These are phyloP conservation scores for Stagonosporopsis cucurbitacearum DNA, from an alignment of 2,329 filamentous ascomycete species.

Conservation along the genomic window DNA sequence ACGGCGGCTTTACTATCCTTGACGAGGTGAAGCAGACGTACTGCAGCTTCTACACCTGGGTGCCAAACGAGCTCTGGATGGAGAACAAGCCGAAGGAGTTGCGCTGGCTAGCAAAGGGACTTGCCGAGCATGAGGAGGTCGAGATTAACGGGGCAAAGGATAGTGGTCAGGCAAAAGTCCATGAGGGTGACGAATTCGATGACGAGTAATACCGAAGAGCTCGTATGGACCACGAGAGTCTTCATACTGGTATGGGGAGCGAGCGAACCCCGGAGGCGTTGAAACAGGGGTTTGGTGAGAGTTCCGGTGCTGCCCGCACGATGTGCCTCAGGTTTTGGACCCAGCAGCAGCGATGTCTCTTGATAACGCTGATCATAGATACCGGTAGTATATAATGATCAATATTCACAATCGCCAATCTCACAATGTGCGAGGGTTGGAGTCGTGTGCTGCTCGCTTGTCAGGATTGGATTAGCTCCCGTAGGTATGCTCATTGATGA, in stretches of 20 bases:
- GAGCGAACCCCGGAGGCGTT: neutral
- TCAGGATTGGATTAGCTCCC: slow-evolving; percentile 7
- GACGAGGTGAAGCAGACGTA: slow-evolving; percentile 50
- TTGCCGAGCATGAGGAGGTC: slow-evolving; percentile 25
- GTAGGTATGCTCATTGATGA: slow-evolving; percentile 2
- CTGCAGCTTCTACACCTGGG: slow-evolving; percentile 54
- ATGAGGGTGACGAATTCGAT: slow-evolving; percentile 26
- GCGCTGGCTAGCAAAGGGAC: slow-evolving; percentile 31
- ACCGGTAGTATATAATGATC: too few species aligned
- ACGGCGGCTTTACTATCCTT: slow-evolving; percentile 37
- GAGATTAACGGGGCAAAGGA: slow-evolving; percentile 17
- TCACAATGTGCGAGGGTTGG: neutral
- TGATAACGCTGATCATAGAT: neutral
- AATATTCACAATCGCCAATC: neutral
- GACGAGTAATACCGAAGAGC: slow-evolving; percentile 15
- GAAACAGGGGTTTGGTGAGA: slow-evolving; percentile 11
- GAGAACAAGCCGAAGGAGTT: slow-evolving; percentile 38
- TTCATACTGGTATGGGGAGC: neutral
- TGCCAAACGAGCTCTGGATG: slow-evolving; percentile 53
- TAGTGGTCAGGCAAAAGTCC: slow-evolving; percentile 19
- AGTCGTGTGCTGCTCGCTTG: slow-evolving; percentile 3
- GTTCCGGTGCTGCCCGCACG: slow-evolving; percentile 3
- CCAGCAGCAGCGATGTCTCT: neutral
- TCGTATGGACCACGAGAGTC: slow-evolving; percentile 2
- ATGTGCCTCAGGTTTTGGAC: neutral